phyloP scores from a whole-genome alignment of 768 basidiomycete species.

The Nidularia sp. region DNA sequence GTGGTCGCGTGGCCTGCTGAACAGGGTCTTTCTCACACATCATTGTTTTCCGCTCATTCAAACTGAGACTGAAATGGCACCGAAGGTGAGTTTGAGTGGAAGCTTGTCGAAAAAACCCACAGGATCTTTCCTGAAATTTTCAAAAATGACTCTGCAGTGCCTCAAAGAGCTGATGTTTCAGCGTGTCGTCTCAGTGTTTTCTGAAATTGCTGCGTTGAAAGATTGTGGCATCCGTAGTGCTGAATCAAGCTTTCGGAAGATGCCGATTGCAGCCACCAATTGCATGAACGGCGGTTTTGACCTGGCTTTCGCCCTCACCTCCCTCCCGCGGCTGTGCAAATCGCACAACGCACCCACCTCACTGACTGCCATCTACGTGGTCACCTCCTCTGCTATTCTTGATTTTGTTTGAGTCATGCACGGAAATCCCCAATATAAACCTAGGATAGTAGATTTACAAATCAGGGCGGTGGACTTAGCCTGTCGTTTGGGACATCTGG shows the following conservation, averaged over 20 bases:
- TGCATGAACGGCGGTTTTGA: neutral
- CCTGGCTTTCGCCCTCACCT: neutral
- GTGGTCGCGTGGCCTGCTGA: too few species aligned
- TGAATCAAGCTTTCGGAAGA: neutral
- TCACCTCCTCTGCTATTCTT: neutral
- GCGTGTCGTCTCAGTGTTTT: too few species aligned
- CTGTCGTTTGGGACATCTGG: constrained; percentile 20
- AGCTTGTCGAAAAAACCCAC: too few species aligned
- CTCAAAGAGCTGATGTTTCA: too few species aligned
- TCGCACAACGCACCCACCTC: neutral
- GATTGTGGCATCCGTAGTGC: too few species aligned
- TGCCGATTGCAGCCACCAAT: neutral
- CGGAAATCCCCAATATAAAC: neutral
- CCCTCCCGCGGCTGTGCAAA: neutral
- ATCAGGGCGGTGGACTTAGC: constrained; percentile 22
- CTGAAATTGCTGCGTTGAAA: neutral
- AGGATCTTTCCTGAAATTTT: too few species aligned
- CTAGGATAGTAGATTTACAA: constrained; percentile 15
- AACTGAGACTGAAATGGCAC: neutral
- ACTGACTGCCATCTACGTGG: neutral
- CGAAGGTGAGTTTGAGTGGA: too few species aligned
- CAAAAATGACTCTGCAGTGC: too few species aligned
- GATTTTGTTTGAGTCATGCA: neutral
- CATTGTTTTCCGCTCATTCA: neutral
- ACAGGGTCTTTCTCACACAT: neutral